These are phyloP conservation scores for Aphanomyces invadans DNA, from an alignment of 352 stramenopile genomes.

Conservation along the genomic window DNA sequence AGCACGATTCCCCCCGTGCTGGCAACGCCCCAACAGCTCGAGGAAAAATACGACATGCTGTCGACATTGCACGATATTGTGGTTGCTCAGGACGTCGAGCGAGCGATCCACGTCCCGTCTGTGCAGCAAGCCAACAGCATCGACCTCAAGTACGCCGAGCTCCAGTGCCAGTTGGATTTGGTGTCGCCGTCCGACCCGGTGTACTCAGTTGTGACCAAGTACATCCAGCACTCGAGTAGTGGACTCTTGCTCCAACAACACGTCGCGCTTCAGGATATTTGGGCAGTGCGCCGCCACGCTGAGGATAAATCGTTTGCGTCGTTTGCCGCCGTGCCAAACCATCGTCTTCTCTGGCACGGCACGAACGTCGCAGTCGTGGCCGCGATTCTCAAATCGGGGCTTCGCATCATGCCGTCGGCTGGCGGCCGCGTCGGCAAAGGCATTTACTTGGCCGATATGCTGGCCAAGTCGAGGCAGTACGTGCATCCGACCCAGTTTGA, in stretches of 20 bases:
- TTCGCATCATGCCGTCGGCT: slow-evolving; percentile 36
- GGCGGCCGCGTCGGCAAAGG: slow-evolving; percentile 33
- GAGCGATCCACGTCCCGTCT: too few species aligned
- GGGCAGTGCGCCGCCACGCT: slow-evolving; percentile 25
- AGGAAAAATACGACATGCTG: slow-evolving; percentile 33
- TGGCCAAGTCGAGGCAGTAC: slow-evolving; percentile 31
- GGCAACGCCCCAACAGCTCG: slow-evolving; percentile 25
- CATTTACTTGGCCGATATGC: slow-evolving; percentile 34
- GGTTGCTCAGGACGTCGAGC: slow-evolving; percentile 29
- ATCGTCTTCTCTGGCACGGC: slow-evolving; percentile 33
- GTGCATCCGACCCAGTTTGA: slow-evolving; percentile 21
- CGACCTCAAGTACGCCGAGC: slow-evolving; percentile 28
- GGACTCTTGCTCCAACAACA: slow-evolving; percentile 21
- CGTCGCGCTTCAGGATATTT: slow-evolving; percentile 24
- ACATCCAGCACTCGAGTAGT: slow-evolving; percentile 17
- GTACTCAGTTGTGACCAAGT: slow-evolving; percentile 27
- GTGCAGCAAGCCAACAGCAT: slow-evolving; percentile 26
- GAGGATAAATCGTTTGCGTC: slow-evolving; percentile 28
- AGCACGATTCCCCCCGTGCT: slow-evolving; percentile 27
- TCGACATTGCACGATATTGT: slow-evolving; percentile 32
- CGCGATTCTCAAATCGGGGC: slow-evolving; percentile 33
- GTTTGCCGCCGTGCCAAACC: slow-evolving; percentile 27
- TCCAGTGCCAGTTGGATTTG: slow-evolving; percentile 30
- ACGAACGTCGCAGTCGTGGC: slow-evolving; percentile 36
- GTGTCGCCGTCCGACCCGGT: slow-evolving; percentile 9